Conservation (phyloP, 495 filamentous ascomycete species). For the Achaetomiella virescens region DNA sequence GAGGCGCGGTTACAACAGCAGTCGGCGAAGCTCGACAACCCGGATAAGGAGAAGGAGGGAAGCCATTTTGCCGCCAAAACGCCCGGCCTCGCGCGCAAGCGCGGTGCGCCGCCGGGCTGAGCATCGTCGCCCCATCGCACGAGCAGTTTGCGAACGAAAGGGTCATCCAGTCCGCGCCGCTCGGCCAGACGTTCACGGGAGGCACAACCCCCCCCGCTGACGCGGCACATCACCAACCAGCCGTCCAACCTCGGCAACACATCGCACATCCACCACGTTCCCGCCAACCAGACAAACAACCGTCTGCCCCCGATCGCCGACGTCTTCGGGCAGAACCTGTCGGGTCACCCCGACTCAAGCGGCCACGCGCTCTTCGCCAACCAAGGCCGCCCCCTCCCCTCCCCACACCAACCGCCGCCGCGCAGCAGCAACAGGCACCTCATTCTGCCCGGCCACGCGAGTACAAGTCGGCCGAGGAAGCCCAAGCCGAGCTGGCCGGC, state of each 20-base stretch:
- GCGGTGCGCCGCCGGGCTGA: slow-evolving; percentile 79
- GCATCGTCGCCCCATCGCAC: slow-evolving; percentile 94
- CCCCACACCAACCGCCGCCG: slow-evolving; percentile 56
- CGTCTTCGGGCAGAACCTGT: slow-evolving; percentile 80
- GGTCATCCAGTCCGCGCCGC: slow-evolving; percentile 92
- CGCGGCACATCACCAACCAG: slow-evolving; percentile 77
- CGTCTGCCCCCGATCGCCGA: slow-evolving; percentile 90
- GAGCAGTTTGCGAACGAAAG: slow-evolving; percentile 92
- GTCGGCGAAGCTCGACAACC: slow-evolving; percentile 62
- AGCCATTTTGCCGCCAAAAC: slow-evolving; percentile 56
- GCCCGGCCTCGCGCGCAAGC: slow-evolving; percentile 57
- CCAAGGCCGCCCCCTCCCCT: slow-evolving; percentile 56
- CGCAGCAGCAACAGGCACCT: slow-evolving; percentile 29
- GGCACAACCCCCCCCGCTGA: slow-evolving; percentile 76
- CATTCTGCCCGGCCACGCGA: slow-evolving; percentile 63
- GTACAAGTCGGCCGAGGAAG: slow-evolving; percentile 93
- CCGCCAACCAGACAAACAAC: slow-evolving; percentile 83
- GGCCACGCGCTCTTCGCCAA: slow-evolving; percentile 52
- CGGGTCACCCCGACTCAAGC: slow-evolving; percentile 62
- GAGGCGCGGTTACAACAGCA: slow-evolving; percentile 85
- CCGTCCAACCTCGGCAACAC: slow-evolving; percentile 79
- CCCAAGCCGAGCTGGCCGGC: slow-evolving; percentile 79
- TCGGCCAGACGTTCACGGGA: slow-evolving; percentile 92
- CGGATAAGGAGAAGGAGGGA: slow-evolving; percentile 50
- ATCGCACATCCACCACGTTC: slow-evolving; percentile 88